phyloP scores from a whole-genome alignment of 768 basidiomycete species.

The Megacollybia marginata region DNA sequence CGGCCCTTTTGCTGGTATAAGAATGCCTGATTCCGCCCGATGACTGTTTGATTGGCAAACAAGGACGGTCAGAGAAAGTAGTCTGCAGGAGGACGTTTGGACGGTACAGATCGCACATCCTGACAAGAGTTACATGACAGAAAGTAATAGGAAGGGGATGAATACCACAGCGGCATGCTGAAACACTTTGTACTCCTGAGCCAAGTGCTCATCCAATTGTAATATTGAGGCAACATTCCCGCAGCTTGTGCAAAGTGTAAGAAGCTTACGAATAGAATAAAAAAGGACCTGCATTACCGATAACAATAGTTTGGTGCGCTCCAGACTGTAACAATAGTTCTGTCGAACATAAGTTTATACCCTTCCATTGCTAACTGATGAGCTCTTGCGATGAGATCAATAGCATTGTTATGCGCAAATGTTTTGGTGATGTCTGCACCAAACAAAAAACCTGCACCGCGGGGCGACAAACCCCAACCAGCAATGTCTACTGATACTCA shows the following conservation, averaged over 20 bases:
- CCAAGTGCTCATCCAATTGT: conserved; percentile 87
- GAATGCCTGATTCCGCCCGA: too few relatives aligned
- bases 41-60: too few relatives aligned
- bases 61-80: conserved; percentile 49
- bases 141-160: conserved; percentile 8
- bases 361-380: conserved; percentile 99
- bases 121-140: conserved; percentile 19
- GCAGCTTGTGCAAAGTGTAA: conserved; percentile 45
- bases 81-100: conserved; percentile 80
- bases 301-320: conserved; percentile 98
- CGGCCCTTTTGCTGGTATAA: too few relatives aligned
- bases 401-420: conserved; percentile 86
- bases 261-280: conserved; percentile 1
- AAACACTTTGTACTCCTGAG: conserved; percentile 96
- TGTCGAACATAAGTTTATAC: conserved; percentile 95
- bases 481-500: conserved; percentile 54
- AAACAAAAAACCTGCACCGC: conserved; percentile 94
- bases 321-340: conserved; percentile 95
- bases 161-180: conserved; percentile 80
- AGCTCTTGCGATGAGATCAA: conserved; percentile 93
- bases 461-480: conserved; percentile 96
- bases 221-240: conserved; percentile 95
- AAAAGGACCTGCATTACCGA: conserved; percentile 45
- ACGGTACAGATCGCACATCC: conserved; percentile 78
- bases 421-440: conserved; percentile 85